Conservation (phyloP, 495 filamentous ascomycete genomes). For the Neurospora sp. region DNA sequence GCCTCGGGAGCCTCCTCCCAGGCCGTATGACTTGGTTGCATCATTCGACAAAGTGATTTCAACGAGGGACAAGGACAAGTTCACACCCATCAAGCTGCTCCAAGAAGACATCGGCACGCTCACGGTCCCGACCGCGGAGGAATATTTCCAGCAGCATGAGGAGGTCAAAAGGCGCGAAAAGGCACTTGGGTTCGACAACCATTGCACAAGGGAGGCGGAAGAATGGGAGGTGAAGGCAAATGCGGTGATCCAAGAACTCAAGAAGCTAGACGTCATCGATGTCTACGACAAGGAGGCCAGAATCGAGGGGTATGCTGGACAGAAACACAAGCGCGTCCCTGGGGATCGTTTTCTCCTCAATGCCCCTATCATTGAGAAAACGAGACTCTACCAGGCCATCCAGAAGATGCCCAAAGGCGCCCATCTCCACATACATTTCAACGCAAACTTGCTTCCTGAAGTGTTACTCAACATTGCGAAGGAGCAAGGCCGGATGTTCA, state of each 20-base stretch:
- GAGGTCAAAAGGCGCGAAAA: slow-evolving; percentile 8
- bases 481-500: slow-evolving; percentile 42
- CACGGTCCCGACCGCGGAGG: not conserved
- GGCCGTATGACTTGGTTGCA: not conserved
- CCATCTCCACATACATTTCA: slow-evolving; percentile 49
- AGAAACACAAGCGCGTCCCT: slow-evolving; percentile 21
- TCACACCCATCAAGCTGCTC: not conserved
- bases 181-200: slow-evolving; percentile 16
- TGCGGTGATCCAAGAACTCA: slow-evolving; percentile 22
- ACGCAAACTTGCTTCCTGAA: slow-evolving; percentile 39
- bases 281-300: slow-evolving; percentile 12
- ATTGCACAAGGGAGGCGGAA: slow-evolving; percentile 8
- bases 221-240: slow-evolving; percentile 20
- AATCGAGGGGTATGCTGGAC: slow-evolving; percentile 18
- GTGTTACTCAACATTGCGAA: slow-evolving; percentile 42
- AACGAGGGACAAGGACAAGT: not conserved
- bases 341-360: slow-evolving; percentile 42
- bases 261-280: slow-evolving; percentile 18
- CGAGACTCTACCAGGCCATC: slow-evolving; percentile 31
- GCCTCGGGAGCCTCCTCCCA: not conserved
- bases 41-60: not conserved
- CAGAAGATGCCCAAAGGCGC: slow-evolving; percentile 42
- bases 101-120: not conserved
- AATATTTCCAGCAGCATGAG: not conserved
- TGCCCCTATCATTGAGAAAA: slow-evolving; percentile 35